phyloP scores from a whole-genome alignment of 2,329 filamentous ascomycete species.

The Botrytis aclada region DNA sequence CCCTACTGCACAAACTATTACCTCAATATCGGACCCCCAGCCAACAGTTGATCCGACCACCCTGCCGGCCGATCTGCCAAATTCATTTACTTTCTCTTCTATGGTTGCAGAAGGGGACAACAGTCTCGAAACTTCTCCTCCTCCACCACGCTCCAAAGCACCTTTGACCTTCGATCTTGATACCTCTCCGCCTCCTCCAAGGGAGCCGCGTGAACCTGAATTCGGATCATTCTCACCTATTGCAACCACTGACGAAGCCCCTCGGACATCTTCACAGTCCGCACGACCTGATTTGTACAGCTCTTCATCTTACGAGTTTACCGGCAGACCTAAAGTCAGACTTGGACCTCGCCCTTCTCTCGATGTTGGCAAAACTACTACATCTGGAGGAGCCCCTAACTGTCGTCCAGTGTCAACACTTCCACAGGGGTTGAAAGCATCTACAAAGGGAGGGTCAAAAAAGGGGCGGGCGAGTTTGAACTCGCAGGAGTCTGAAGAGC shows the following conservation, averaged over 20 bases:
- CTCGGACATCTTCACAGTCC: conserved; percentile 47
- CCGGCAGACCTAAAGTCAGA: conserved; percentile 77
- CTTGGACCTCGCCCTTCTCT: conserved; percentile 80
- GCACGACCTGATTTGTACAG: conserved; percentile 50
- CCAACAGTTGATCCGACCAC: conserved; percentile 20
- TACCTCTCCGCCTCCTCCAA: conserved; percentile 20
- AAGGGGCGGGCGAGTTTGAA: conserved; percentile 46
- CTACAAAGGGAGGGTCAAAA: conserved; percentile 53
- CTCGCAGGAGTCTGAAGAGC: conserved; percentile 37
- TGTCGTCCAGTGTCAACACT: conserved; percentile 74
- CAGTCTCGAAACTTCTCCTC: conserved; percentile 33
- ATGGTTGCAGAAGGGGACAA: conserved; percentile 23
- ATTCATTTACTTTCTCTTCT: conserved; percentile 23
- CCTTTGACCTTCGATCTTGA: conserved; percentile 17
- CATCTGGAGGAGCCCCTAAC: conserved; percentile 56
- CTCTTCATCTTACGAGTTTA: conserved; percentile 47
- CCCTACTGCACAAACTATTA: conserved; percentile 31
- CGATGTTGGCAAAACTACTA: conserved; percentile 59
- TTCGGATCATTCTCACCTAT: conserved; percentile 26
- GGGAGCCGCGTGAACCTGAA: conserved; percentile 25
- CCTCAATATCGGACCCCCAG: conserved; percentile 22
- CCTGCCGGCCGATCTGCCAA: conserved; percentile 23
- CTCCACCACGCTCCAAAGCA: conserved; percentile 21
- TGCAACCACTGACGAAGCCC: conserved; percentile 26
- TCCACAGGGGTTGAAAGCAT: conserved; percentile 74